phyloP scores from a whole-genome alignment of 192 early-diverging fungal species.

The Lobulomyces angularis region DNA sequence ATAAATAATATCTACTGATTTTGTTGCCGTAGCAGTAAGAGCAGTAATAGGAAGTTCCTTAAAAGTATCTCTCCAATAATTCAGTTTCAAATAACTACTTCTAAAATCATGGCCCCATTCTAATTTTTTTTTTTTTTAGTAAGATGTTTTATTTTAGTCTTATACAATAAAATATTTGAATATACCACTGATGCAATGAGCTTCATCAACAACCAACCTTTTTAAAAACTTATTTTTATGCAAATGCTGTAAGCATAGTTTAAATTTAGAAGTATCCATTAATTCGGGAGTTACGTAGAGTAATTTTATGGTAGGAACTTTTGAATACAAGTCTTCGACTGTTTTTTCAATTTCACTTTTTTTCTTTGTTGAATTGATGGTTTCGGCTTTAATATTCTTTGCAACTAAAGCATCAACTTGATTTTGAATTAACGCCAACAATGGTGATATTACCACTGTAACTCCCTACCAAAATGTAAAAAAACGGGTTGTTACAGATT shows the following conservation, averaged over 20 bases:
- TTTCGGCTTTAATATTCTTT: slow-evolving; percentile 19
- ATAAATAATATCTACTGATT: not conserved
- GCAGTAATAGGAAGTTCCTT: slow-evolving; percentile 58
- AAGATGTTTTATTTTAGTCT: not conserved
- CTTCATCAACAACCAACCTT: slow-evolving; percentile 37
- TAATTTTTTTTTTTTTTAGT: not conserved
- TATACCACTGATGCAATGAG: slow-evolving; percentile 46
- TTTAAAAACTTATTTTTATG: slow-evolving; percentile 14
- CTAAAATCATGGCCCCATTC: slow-evolving; percentile 2
- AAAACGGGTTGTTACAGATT: too few species aligned
- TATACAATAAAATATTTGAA: slow-evolving; percentile 21
- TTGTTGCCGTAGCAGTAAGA: slow-evolving; percentile 60
- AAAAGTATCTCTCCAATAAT: slow-evolving; percentile 32
- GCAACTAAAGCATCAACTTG: slow-evolving; percentile 27
- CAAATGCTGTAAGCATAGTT: slow-evolving; percentile 14
- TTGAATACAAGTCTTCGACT: not conserved
- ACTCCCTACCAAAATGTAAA: too few species aligned
- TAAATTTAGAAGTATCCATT: slow-evolving; percentile 26
- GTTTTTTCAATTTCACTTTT: slow-evolving; percentile 13
- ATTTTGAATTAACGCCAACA: slow-evolving; percentile 25
- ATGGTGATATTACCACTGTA: slow-evolving; percentile 29
- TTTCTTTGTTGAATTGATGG: slow-evolving; percentile 24
- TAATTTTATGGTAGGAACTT: slow-evolving; percentile 13
- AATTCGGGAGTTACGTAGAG: slow-evolving; percentile 39
- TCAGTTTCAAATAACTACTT: slow-evolving; percentile 25